Conservation (phyloP, 371 early-diverging fungal species). For the Rhizopus stolonifer region DNA sequence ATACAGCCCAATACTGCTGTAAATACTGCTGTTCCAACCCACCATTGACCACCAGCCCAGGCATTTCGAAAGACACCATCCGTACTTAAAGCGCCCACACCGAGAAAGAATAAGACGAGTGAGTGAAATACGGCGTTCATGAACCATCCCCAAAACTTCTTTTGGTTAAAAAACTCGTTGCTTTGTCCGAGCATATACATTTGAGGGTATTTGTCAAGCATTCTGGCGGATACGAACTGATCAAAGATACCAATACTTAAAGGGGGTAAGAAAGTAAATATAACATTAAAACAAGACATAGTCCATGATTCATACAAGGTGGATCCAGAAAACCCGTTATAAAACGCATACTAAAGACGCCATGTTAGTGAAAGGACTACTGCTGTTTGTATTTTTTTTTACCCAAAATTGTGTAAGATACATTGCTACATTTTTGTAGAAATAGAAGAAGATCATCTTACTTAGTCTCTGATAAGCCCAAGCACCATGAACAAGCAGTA, state of each 20-base stretch:
- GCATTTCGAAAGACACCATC: constrained; percentile 68
- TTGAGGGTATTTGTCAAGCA: constrained; percentile 95
- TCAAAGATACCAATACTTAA: constrained; percentile 92
- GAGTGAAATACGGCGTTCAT: constrained; percentile 94
- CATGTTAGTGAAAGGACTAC: background rate
- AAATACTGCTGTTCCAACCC: constrained; percentile 76
- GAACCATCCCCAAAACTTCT: constrained; percentile 94
- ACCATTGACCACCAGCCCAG: constrained; percentile 75
- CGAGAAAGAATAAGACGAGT: constrained; percentile 64
- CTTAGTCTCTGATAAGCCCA: constrained; percentile 92
- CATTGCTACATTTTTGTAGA: constrained; percentile 96
- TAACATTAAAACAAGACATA: constrained; percentile 86
- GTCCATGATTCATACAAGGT: constrained; percentile 95
- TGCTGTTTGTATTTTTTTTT: constrained; percentile 16
- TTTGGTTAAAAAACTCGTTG: constrained; percentile 89
- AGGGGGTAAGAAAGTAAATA: constrained; percentile 89
- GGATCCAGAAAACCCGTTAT: constrained; percentile 89
- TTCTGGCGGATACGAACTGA: constrained; percentile 88
- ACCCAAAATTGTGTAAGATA: constrained; percentile 98
- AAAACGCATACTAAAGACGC: constrained; percentile 80
- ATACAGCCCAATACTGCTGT: constrained; percentile 80
- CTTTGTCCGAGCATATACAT: constrained; percentile 93
- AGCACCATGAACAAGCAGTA: constrained; percentile 91
- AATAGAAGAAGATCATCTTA: constrained; percentile 87
- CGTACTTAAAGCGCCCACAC: constrained; percentile 57